Evolutionary conservation across 2,329 filamentous ascomycete species (phyloP).

Genomic region (Calonectria henricotiae): DNA sequence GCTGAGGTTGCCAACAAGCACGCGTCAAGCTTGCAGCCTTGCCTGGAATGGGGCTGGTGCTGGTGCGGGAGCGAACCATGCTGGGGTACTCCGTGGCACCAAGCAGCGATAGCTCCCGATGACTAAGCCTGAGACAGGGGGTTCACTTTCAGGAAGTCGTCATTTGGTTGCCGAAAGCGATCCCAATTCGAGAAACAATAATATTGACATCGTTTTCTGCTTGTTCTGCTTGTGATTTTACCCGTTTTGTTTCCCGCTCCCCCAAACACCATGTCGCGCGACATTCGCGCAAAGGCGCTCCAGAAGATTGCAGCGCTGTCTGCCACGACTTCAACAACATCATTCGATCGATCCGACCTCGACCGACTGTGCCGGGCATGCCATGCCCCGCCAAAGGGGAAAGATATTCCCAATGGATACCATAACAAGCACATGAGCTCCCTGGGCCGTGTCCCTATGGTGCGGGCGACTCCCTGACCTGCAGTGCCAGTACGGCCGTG

Average conservation of each 20-base stretch:
- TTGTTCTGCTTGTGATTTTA: constrained; percentile 10
- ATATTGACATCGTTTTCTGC: constrained; percentile 44
- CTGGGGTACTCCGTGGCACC: constrained; percentile 28
- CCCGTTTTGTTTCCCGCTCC: constrained; percentile 28
- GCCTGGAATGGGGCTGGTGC: constrained; percentile 46
- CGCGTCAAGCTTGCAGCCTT: constrained; percentile 71
- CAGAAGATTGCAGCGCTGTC: constrained; percentile 78
- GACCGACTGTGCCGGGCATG: constrained; percentile 75
- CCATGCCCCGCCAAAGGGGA: constrained; percentile 63
- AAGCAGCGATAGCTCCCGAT: constrained; percentile 58
- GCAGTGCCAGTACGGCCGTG: constrained; percentile 1
- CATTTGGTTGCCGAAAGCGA: constrained; percentile 44
- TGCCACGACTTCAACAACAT: constrained; percentile 68
- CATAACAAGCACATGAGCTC: constrained; percentile 60
- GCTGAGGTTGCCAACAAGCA: constrained; percentile 56
- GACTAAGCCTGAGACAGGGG: constrained; percentile 59
- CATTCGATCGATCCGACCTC: constrained; percentile 76
- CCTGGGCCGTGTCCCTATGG: constrained; percentile 74
- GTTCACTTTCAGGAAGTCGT: constrained; percentile 47
- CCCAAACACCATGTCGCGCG: constrained; percentile 64
- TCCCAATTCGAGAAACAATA: constrained; percentile 33
- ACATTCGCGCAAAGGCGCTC: constrained; percentile 75
- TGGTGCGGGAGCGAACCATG: constrained; percentile 18
- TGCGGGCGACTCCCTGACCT: constrained; percentile 55
- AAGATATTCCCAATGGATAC: constrained; percentile 67